phyloP scores from a whole-genome alignment of 257 asterid species.

The Salvia miltiorrhiza region DNA sequence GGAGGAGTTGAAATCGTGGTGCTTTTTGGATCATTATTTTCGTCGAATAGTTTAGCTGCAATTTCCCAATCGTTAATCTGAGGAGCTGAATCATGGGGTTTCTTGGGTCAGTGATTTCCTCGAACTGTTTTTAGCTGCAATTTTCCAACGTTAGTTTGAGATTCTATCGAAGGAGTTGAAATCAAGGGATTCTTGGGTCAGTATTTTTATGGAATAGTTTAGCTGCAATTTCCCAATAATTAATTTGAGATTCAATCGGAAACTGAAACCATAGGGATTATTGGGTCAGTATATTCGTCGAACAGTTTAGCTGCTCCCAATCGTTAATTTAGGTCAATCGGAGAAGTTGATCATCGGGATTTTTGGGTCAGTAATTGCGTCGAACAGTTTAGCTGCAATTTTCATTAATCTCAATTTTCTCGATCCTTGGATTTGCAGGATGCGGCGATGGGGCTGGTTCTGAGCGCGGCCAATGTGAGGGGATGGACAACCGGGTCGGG shows the following conservation, averaged over 20 bases:
- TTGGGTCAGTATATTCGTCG: too few relatives aligned
- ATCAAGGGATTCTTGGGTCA: background rate
- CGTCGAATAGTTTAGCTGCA: background rate
- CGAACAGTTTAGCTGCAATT: background rate
- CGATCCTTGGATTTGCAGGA: slow-evolving; percentile 42
- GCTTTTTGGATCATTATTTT: background rate
- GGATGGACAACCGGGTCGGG: slow-evolving; percentile 99
- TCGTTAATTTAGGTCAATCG: too few relatives aligned
- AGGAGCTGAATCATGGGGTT: too few relatives aligned
- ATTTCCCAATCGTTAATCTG: background rate
- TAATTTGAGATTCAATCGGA: too few relatives aligned
- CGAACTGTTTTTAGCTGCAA: background rate
- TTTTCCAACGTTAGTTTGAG: too few relatives aligned
- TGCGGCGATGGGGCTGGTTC: slow-evolving; percentile 86
- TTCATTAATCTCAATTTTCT: background rate
- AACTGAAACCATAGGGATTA: too few relatives aligned
- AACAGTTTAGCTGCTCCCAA: too few relatives aligned
- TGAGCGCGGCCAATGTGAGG: slow-evolving; percentile 76
- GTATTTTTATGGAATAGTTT: too few relatives aligned
- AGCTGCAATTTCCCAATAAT: too few relatives aligned
- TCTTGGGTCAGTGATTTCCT: background rate
- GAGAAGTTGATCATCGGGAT: too few relatives aligned
- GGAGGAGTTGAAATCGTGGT: too few relatives aligned
- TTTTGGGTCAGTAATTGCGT: background rate
- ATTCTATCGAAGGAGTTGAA: background rate